Conservation (phyloP, 192 early-diverging fungal genomes). For the Backusella macrospora region DNA sequence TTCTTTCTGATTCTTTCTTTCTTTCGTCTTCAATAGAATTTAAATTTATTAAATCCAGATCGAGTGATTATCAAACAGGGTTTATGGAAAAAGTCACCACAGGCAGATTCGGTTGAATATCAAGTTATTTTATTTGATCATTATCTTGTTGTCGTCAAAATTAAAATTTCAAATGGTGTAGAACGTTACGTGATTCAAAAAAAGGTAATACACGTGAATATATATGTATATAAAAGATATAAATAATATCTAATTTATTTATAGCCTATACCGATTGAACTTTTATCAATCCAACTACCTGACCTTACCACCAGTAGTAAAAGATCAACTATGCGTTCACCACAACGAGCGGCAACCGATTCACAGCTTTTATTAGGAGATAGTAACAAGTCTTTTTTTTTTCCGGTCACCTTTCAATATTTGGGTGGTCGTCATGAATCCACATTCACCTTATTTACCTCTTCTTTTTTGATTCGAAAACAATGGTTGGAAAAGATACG, state of each 20-base stretch:
- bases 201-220: slow-evolving; percentile 32
- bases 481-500: slow-evolving; percentile 85
- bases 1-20: no score
- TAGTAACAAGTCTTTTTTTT: slow-evolving; percentile 47
- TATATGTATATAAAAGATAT: background rate
- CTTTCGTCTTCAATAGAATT: no score
- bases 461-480: slow-evolving; percentile 69
- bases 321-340: slow-evolving; percentile 22
- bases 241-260: background rate
- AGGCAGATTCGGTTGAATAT: slow-evolving; percentile 65
- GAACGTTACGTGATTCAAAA: slow-evolving; percentile 66
- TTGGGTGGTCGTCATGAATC: slow-evolving; percentile 63
- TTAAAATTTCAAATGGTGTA: slow-evolving; percentile 47
- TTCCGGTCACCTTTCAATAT: slow-evolving; percentile 76
- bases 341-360: slow-evolving; percentile 34
- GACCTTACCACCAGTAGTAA: slow-evolving; percentile 2
- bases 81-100: slow-evolving; percentile 62
- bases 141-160: slow-evolving; percentile 74
- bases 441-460: slow-evolving; percentile 68
- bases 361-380: background rate
- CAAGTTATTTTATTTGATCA: slow-evolving; percentile 90
- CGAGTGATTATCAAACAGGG: slow-evolving; percentile 83
- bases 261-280: slow-evolving; percentile 79
- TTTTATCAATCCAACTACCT: slow-evolving; percentile 57
- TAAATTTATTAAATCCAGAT: slow-evolving; percentile 71